Conservation (phyloP, 805 yeast genomes). For the Wickerhamiella dianesei region DNA sequence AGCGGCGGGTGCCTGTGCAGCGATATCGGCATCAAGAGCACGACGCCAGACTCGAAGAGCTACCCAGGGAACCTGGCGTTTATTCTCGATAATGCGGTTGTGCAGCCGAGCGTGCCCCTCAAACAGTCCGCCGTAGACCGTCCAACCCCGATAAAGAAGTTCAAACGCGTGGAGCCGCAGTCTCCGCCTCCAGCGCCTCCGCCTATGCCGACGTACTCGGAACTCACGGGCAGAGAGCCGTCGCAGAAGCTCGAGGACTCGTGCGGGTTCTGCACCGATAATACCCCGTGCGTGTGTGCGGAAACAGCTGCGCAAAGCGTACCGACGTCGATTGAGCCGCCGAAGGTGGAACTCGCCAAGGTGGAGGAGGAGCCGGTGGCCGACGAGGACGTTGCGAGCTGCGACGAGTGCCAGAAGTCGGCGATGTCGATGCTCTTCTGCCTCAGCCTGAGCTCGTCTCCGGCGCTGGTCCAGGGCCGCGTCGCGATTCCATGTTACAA, state of each 20-base stretch:
- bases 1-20: conserved; percentile 25
- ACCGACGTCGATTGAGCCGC: conserved; percentile 1
- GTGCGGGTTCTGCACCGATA: conserved; percentile 87
- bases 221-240: neutral
- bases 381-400: conserved; percentile 18
- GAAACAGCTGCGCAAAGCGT: conserved; percentile 33
- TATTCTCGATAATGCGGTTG: conserved; percentile 8
- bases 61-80: conserved; percentile 5
- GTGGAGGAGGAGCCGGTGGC: neutral
- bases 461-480: conserved; percentile 22
- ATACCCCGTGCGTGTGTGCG: conserved; percentile 77
- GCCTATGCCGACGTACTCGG: neutral
- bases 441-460: conserved; percentile 28
- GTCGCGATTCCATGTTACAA: conserved; percentile 60
- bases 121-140: conserved; percentile 1
- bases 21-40: conserved; percentile 22
- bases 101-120: conserved; percentile 16
- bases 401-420: conserved; percentile 60
- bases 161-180: conserved; percentile 1
- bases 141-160: conserved; percentile 4
- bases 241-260: conserved; percentile 34
- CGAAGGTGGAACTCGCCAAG: neutral
- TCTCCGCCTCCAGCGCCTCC: neutral
- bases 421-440: conserved; percentile 79
- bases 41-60: neutral